phyloP scores from a whole-genome alignment of 106 monocot genomes.

The Dendrobium nobile region DNA sequence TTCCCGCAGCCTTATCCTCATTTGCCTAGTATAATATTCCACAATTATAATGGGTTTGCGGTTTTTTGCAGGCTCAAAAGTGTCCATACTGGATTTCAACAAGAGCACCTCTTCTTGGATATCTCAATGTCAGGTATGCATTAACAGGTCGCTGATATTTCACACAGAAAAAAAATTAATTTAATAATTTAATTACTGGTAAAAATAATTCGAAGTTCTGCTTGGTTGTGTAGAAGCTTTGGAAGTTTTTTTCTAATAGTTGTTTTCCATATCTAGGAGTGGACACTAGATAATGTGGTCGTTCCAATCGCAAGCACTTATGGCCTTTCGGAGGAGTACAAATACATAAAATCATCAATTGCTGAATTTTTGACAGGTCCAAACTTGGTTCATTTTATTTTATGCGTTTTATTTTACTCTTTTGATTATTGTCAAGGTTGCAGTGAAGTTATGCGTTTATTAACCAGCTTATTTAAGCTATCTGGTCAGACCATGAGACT shows the following conservation, averaged over 20 bases:
- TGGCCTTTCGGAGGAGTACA: constrained; percentile 74
- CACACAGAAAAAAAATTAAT: background rate
- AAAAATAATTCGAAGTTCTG: background rate
- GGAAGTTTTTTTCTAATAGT: background rate
- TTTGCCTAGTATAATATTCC: background rate
- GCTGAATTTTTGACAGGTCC: constrained; percentile 75
- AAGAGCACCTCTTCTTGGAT: constrained; percentile 60
- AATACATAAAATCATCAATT: constrained; percentile 76
- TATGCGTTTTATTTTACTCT: background rate
- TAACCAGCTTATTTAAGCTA: background rate
- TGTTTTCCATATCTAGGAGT: constrained; percentile 38
- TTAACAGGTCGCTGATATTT: background rate
- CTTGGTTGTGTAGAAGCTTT: background rate
- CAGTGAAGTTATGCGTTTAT: background rate
- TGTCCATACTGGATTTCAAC: constrained; percentile 85
- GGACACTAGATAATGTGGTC: constrained; percentile 83
- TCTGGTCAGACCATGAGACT: background rate
- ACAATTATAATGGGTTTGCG: background rate
- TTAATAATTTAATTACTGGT: background rate
- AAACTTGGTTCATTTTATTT: background rate
- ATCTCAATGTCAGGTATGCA: constrained; percentile 51
- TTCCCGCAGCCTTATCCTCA: background rate
- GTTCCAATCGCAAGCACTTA: constrained; percentile 66
- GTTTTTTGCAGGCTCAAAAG: constrained; percentile 59
- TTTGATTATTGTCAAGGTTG: background rate